Evolutionary conservation across 192 early-diverging fungal genomes (phyloP).

Genomic region (Linderina pennispora): DNA sequence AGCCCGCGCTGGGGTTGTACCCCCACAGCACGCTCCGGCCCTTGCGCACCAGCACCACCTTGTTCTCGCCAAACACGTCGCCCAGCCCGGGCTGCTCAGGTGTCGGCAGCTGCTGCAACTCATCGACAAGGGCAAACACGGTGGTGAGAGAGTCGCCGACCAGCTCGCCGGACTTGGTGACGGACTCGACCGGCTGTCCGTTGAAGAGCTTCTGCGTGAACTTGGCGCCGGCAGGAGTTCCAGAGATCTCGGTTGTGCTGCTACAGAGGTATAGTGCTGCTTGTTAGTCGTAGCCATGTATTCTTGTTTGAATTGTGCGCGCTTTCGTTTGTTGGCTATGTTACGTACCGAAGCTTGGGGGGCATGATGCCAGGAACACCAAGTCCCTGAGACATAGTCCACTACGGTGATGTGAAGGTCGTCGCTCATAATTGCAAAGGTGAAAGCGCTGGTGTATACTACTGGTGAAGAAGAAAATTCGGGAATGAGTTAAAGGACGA

Average conservation of each 20-base stretch:
- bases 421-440: neutral
- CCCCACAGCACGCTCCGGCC: slow-evolving; percentile 23
- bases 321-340: no score
- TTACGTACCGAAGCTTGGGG: slow-evolving; percentile 22
- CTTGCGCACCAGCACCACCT: slow-evolving; percentile 20
- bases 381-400: slow-evolving; percentile 27
- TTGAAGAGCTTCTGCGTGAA: slow-evolving; percentile 15
- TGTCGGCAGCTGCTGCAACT: slow-evolving; percentile 10
- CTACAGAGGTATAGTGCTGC: no score
- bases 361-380: slow-evolving; percentile 33
- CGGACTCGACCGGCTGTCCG: slow-evolving; percentile 8
- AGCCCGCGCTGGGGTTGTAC: slow-evolving; percentile 14
- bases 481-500: no score
- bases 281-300: no score
- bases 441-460: no score
- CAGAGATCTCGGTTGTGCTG: slow-evolving; percentile 19
- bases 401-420: slow-evolving; percentile 22
- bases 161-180: slow-evolving; percentile 10
- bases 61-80: slow-evolving; percentile 39
- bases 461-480: neutral
- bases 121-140: slow-evolving; percentile 12
- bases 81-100: slow-evolving; percentile 6
- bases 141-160: neutral
- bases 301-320: no score
- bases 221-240: slow-evolving; percentile 9